Percentiles rank a stretch among this genome's conserved stretches.
Evolutionary conservation across 23 red algal species (phyloP).

Genomic region (Gracilaria caudata): DNA sequence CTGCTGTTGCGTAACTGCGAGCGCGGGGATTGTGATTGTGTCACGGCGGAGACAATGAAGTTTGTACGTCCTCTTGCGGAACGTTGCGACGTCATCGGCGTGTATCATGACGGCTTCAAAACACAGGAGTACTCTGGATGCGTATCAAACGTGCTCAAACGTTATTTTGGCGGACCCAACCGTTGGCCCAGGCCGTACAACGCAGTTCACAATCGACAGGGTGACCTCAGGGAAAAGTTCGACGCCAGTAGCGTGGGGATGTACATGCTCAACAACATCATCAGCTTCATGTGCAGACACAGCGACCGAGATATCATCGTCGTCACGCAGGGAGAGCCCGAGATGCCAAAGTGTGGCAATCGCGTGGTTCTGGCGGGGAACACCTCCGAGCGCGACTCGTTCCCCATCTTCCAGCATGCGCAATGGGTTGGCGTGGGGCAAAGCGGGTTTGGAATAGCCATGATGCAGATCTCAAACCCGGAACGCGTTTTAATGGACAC

Average conservation of each 20-base stretch:
- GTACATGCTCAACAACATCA: not conserved
- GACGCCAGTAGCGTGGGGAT: not conserved
- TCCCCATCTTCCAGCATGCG: conserved; percentile 38
- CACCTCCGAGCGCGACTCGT: conserved; percentile 7
- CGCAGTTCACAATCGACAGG: conserved; percentile 31
- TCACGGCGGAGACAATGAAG: not conserved
- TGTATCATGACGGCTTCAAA: conserved; percentile 16
- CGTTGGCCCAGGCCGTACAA: conserved; percentile 14
- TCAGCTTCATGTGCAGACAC: conserved; percentile 16
- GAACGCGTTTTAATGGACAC: conserved; percentile 15
- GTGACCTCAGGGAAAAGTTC: conserved; percentile 7
- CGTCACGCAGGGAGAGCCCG: conserved; percentile 13
- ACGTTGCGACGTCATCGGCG: conserved; percentile 4
- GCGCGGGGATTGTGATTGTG: conserved; percentile 11
- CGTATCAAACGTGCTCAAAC: not conserved
- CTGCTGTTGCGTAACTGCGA: not conserved
- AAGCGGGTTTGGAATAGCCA: conserved; percentile 20
- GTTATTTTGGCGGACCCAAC: conserved; percentile 30
- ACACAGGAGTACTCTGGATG: conserved; percentile 36
- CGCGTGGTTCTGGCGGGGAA: conserved; percentile 35
- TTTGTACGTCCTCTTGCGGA: not conserved
- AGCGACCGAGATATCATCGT: conserved; percentile 18
- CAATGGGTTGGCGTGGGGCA: conserved; percentile 4
- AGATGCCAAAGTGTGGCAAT: conserved; percentile 8
- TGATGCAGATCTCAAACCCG: conserved; percentile 18